These are phyloP conservation scores for Boletus rex-veris DNA, from an alignment of 768 basidiomycete species.

Conservation along the genomic window DNA sequence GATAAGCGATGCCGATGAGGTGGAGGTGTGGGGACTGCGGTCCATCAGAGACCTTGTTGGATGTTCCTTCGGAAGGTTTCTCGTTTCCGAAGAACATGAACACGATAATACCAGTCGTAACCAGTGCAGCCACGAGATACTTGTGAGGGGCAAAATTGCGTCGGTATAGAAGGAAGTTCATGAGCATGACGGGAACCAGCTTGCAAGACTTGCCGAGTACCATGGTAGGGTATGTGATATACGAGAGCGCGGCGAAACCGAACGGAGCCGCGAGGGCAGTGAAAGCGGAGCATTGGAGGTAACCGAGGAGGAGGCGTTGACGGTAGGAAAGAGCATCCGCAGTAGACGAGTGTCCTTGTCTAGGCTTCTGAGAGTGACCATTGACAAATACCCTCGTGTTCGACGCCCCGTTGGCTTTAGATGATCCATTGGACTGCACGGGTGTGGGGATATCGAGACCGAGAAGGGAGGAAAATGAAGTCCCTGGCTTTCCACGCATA, in stretches of 20 bases:
- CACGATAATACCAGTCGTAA: constrained; percentile 85
- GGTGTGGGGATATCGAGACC: constrained; percentile 48
- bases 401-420: constrained; percentile 25
- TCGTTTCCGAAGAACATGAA: constrained; percentile 89
- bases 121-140: constrained; percentile 91
- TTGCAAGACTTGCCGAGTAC: constrained; percentile 99
- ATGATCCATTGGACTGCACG: constrained; percentile 17
- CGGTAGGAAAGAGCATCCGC: constrained; percentile 35
- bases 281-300: constrained; percentile 81
- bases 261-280: constrained; percentile 93
- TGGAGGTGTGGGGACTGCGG: constrained; percentile 46
- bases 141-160: constrained; percentile 91
- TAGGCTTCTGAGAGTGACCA: constrained; percentile 24
- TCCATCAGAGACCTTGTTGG: constrained; percentile 31
- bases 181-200: constrained; percentile 96
- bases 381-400: constrained; percentile 38
- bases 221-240: constrained; percentile 98
- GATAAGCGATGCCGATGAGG: constrained; percentile 69
- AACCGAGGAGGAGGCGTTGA: constrained; percentile 59
- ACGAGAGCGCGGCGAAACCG: constrained; percentile 90
- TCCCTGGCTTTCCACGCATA: constrained; percentile 51
- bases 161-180: constrained; percentile 95
- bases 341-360: constrained; percentile 25
- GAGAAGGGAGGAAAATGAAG: constrained; percentile 53
- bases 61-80: constrained; percentile 35